These are phyloP conservation scores for Themeda triandra DNA, from an alignment of 176 grass and related monocot species.

Conservation along the genomic window DNA sequence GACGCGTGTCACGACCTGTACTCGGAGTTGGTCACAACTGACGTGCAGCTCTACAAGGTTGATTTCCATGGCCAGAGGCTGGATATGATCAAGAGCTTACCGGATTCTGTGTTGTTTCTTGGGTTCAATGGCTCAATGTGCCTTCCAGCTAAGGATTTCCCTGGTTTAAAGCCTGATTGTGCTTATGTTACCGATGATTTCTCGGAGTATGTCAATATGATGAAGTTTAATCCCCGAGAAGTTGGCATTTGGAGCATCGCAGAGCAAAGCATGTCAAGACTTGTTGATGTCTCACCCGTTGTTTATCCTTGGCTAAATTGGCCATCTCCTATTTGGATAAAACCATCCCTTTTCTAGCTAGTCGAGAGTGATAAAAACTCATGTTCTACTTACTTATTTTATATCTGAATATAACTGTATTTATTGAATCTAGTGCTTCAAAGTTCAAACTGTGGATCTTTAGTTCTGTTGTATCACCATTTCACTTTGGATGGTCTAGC, in stretches of 20 bases:
- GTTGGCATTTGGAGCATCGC: background rate
- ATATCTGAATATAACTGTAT: no score
- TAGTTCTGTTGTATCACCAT: no score
- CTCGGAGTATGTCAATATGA: background rate
- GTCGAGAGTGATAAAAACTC: background rate
- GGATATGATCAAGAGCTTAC: background rate
- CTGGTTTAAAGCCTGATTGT: background rate
- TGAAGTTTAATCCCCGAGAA: background rate
- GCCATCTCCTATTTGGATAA: slow-evolving; percentile 6
- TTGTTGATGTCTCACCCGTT: background rate
- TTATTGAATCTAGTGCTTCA: no score
- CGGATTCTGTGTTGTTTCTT: background rate
- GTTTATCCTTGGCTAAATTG: background rate
- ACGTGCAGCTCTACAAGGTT: background rate
- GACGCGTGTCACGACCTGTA: background rate
- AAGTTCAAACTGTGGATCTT: no score
- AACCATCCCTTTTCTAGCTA: background rate
- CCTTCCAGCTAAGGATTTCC: background rate
- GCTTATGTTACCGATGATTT: background rate
- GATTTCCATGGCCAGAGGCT: background rate
- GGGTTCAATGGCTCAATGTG: background rate
- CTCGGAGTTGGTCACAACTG: background rate
- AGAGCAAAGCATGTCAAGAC: background rate
- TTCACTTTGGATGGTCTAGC: no score
- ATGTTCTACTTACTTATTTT: no score